Percentiles rank a stretch among this genome's conserved stretches.
These are phyloP conservation scores for Austroboletus novae-zelandiae DNA, from an alignment of 1,284 basidiomycete genomes.

Conservation along the genomic window DNA sequence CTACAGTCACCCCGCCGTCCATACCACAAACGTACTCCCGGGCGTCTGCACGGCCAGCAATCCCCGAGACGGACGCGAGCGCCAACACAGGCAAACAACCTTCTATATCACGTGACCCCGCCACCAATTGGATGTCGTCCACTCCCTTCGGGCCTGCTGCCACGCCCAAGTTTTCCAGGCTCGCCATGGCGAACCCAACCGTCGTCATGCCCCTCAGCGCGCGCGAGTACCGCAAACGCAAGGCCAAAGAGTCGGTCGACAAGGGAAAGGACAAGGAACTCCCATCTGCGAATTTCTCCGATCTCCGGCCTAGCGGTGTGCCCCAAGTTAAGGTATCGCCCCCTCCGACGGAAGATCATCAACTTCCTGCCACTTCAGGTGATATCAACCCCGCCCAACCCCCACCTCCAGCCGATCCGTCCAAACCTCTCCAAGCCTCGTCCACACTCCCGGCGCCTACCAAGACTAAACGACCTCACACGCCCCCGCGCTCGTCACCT, in stretches of 20 bases:
- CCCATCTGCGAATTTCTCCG: not conserved
- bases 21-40: conserved; percentile 22
- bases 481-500: conserved; percentile 18
- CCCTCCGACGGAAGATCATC: conserved; percentile 4
- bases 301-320: not conserved
- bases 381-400: not conserved
- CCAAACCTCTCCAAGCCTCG: conserved; percentile 2
- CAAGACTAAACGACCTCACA: conserved; percentile 11
- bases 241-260: conserved; percentile 4
- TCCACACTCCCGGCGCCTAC: not conserved
- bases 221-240: conserved; percentile 26
- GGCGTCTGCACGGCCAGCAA: conserved; percentile 5
- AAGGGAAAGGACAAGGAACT: conserved; percentile 9
- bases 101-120: conserved; percentile 29
- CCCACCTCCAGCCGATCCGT: conserved; percentile 4
- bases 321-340: conserved; percentile 15
- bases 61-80: conserved; percentile 1
- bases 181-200: conserved; percentile 26
- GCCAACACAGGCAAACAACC: conserved; percentile 11
- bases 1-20: conserved; percentile 1
- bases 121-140: conserved; percentile 31
- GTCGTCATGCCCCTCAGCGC: conserved; percentile 33
- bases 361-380: not conserved
- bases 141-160: conserved; percentile 30
- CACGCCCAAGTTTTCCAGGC: conserved; percentile 30